Evolutionary conservation across 2,329 filamentous ascomycete species (phyloP).

Genomic region (Chaetomiaceae sp.): DNA sequence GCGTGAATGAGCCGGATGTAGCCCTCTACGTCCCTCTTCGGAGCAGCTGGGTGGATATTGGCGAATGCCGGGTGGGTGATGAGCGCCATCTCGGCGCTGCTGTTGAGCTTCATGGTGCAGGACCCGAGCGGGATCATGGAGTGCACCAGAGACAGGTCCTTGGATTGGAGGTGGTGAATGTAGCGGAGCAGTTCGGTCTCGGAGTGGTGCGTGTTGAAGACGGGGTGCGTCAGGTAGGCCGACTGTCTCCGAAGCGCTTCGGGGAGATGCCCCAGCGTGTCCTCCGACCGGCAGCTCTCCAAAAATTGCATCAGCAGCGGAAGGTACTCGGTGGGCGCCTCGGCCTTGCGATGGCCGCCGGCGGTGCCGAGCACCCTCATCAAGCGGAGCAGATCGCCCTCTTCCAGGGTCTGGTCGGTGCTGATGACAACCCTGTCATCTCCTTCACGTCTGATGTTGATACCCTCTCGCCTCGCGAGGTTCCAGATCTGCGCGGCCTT

Average conservation of each 20-base stretch:
- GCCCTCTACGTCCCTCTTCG: constrained; percentile 55
- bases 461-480: constrained; percentile 43
- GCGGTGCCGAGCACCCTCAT: constrained; percentile 14
- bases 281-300: constrained; percentile 18
- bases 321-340: constrained; percentile 23
- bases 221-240: constrained; percentile 75
- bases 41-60: constrained; percentile 75
- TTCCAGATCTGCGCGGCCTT: constrained; percentile 47
- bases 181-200: constrained; percentile 93
- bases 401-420: constrained; percentile 56
- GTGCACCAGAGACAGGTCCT: constrained; percentile 88
- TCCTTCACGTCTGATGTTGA: constrained; percentile 60
- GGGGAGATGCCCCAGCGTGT: constrained; percentile 40
- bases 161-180: constrained; percentile 87
- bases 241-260: constrained; percentile 62
- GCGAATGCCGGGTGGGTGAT: constrained; percentile 71
- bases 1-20: constrained; percentile 65
- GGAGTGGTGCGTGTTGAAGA: constrained; percentile 92
- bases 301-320: constrained; percentile 38
- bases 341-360: constrained; percentile 20
- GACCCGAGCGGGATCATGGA: constrained; percentile 97
- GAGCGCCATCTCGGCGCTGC: constrained; percentile 86
- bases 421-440: constrained; percentile 63
- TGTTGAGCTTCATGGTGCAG: constrained; percentile 98
- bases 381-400: constrained; percentile 24